Conservation (phyloP, 2,329 filamentous ascomycete genomes). For the Aspergillus cejpii region DNA sequence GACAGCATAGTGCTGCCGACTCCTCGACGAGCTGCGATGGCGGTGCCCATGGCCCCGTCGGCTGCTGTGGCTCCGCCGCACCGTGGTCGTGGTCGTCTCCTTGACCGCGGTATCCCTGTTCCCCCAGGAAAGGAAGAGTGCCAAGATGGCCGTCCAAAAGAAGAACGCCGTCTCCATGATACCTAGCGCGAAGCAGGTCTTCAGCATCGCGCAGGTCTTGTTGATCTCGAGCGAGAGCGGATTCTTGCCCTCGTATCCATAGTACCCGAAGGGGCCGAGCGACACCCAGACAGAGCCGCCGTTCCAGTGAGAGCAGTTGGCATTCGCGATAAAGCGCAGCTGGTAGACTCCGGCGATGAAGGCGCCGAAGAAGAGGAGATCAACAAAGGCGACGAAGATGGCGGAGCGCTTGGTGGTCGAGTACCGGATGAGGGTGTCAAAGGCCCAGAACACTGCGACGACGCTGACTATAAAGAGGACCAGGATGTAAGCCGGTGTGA, state of each 20-base stretch:
- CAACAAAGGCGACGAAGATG: conserved; percentile 54
- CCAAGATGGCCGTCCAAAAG: conserved; percentile 66
- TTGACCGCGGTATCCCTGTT: conserved; percentile 31
- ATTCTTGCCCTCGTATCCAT: conserved; percentile 43
- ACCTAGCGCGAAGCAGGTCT: conserved; percentile 78
- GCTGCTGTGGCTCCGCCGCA: conserved; percentile 31
- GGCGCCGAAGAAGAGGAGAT: conserved; percentile 57
- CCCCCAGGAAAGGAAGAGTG: conserved; percentile 42
- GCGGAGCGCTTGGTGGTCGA: conserved; percentile 53
- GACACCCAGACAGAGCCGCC: conserved; percentile 50
- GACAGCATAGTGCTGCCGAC: conserved; percentile 28
- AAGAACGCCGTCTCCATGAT: conserved; percentile 86
- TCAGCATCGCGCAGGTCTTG: conserved; percentile 86
- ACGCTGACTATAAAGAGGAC: conserved; percentile 60
- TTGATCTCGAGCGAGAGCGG: conserved; percentile 51
- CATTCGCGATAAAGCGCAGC: conserved; percentile 51
- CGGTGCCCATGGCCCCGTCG: conserved; percentile 29
- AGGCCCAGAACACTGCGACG: conserved; percentile 54
- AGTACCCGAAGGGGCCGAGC: conserved; percentile 57
- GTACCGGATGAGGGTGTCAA: conserved; percentile 56
- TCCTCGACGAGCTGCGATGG: conserved; percentile 27
- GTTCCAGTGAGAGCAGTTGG: conserved; percentile 61
- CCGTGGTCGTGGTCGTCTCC: conserved; percentile 33
- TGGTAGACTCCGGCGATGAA: conserved; percentile 56
- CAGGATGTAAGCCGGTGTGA: conserved; percentile 56